phyloP scores from a whole-genome alignment of 495 filamentous ascomycete genomes.

The Hypoxylon subgilvum region DNA sequence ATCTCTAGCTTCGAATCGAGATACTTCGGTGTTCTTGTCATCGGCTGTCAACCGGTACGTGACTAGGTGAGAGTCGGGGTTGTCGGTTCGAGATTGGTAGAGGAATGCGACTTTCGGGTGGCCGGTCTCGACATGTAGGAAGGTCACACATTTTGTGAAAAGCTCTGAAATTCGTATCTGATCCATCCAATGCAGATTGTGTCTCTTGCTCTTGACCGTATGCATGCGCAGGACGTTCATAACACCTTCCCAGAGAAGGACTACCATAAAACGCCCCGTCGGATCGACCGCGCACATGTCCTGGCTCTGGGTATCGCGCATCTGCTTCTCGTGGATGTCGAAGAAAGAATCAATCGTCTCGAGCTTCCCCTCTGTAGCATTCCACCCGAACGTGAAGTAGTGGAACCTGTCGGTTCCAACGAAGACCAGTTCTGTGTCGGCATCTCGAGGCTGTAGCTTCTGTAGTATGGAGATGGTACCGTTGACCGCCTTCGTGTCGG shows the following conservation, averaged over 20 bases:
- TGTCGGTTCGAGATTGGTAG: conserved; percentile 74
- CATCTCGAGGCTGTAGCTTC: conserved; percentile 74
- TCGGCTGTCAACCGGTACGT: conserved; percentile 62
- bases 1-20: conserved; percentile 54
- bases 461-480: conserved; percentile 86
- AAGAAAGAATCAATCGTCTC: conserved; percentile 72
- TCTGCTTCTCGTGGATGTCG: conserved; percentile 78
- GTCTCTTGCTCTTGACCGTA: conserved; percentile 59
- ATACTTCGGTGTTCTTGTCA: conserved; percentile 54
- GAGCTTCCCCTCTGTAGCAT: conserved; percentile 63
- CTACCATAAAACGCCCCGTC: conserved; percentile 75
- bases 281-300: conserved; percentile 85
- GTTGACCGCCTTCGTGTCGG: conserved; percentile 71
- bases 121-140: conserved; percentile 74
- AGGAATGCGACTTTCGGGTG: conserved; percentile 82
- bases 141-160: conserved; percentile 80
- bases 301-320: conserved; percentile 75
- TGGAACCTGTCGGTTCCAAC: conserved; percentile 86
- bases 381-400: conserved; percentile 90
- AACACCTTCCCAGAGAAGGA: conserved; percentile 89
- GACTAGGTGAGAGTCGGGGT: conserved; percentile 63
- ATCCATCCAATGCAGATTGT: conserved; percentile 69
- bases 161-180: conserved; percentile 83
- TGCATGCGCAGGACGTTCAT: conserved; percentile 70
- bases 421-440: conserved; percentile 84